phyloP scores from a whole-genome alignment of 257 asterid genomes.

The Plectranthus barbatus region DNA sequence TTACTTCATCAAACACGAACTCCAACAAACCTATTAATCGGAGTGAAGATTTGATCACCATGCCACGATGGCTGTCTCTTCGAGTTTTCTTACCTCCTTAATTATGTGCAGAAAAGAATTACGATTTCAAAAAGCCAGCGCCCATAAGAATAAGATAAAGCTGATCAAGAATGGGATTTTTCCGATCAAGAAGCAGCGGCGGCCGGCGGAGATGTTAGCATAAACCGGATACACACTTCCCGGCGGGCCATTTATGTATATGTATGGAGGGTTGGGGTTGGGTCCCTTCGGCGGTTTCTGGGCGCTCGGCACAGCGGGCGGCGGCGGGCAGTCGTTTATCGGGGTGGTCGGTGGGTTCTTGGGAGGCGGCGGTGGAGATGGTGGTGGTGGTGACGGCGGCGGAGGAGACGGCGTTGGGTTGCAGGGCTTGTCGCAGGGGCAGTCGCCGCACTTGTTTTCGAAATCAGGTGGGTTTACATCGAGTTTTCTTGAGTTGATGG shows the following conservation, averaged over 20 bases:
- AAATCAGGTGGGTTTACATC: slow-evolving; percentile 32
- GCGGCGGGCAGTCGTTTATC: slow-evolving; percentile 61
- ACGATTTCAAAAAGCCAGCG: slow-evolving; percentile 10
- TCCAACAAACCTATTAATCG: slow-evolving; percentile 17
- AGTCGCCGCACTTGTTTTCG: slow-evolving; percentile 60
- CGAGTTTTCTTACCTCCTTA: neutral
- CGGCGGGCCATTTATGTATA: slow-evolving; percentile 69
- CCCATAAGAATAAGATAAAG: slow-evolving; percentile 11
- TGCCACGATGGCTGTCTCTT: too few species aligned
- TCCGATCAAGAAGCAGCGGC: slow-evolving; percentile 8
- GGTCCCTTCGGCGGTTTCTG: slow-evolving; percentile 30
- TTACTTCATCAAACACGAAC: slow-evolving; percentile 11
- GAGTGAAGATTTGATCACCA: neutral
- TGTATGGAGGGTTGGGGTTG: slow-evolving; percentile 33
- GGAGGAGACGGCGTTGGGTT: too few species aligned
- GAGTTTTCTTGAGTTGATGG: slow-evolving; percentile 19
- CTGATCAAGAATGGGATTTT: slow-evolving; percentile 21
- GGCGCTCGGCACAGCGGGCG: slow-evolving; percentile 45
- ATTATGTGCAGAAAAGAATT: too few species aligned
- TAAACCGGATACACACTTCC: slow-evolving; percentile 50
- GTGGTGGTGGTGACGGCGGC: slow-evolving; percentile 32
- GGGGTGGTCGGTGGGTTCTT: slow-evolving; percentile 28
- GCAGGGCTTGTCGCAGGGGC: slow-evolving; percentile 72
- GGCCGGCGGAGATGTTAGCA: slow-evolving; percentile 23
- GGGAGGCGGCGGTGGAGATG: slow-evolving; percentile 15